Evolutionary conservation across 768 basidiomycete genomes (phyloP), one percentile per base, ranked within the genome.

Genomic region (Russula griseocarnosa): DNA sequence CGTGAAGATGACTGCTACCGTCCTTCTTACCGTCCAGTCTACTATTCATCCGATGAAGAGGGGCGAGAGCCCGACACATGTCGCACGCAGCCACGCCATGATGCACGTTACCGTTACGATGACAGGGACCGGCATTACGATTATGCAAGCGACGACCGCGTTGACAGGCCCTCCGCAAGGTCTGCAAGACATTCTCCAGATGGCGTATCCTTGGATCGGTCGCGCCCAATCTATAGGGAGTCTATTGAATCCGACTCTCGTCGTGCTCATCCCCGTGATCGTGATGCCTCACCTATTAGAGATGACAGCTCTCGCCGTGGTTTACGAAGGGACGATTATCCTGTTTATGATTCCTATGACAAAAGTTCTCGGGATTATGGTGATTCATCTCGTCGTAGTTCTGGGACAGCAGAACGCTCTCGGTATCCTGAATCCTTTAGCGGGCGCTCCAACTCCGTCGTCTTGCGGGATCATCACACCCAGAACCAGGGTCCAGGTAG

Each of bases 401-500:
- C 47, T 55, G 66, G 54, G 49, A 44, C 40, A 46, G 32, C 51
- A 44, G 63, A 61, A 44, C 63, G 60, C 28, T 46, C 65, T 58
- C 65, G 55, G 50, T 54, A 66, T 16, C 52, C 59, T 22, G 61
- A 61, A 32, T 32, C 58, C 49, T 46, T 52, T 42, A 42, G 46
- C 44, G 62, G 49, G 28, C 66, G 58, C 38, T 24, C 56, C 42
- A 59, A 58, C 30, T 22, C 66, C 49, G 54, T 55, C 49, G 40
- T 28, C 54, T 42, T 47, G 34, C 60, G 65, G 49, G 65, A 63
- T 30, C 55, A 44, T 54, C 55, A 60, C 57, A 52, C 57, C 50
- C 60, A 61, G 22, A 61, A 66, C 38, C 67, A 66, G 42, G 61
- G 61, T 56, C 55, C 66, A 55, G 62, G 57, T 60, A 63, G 66